These are phyloP conservation scores for Lachancea cidri DNA, from an alignment of 805 yeast species.

Conservation along the genomic window DNA sequence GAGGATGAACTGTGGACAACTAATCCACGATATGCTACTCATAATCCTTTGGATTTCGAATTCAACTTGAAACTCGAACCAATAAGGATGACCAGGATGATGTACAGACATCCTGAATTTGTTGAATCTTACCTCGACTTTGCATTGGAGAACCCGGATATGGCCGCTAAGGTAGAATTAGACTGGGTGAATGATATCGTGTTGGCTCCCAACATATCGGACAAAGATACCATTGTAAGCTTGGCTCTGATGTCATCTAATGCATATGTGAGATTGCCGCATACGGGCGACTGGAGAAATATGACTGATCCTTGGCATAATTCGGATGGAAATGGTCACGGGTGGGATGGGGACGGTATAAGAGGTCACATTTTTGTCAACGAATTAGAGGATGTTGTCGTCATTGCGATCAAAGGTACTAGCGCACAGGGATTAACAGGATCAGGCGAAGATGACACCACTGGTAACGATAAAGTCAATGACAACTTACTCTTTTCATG, in stretches of 20 bases:
- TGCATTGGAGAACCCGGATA: slow-evolving; percentile 38
- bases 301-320: slow-evolving; percentile 55
- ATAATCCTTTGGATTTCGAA: slow-evolving; percentile 20
- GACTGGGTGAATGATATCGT: slow-evolving; percentile 62
- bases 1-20: slow-evolving; percentile 22
- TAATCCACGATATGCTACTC: slow-evolving; percentile 13
- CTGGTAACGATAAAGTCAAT: slow-evolving; percentile 72
- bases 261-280: slow-evolving; percentile 80
- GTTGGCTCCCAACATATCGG: slow-evolving; percentile 67
- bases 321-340: slow-evolving; percentile 54
- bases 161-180: slow-evolving; percentile 35
- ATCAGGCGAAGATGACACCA: slow-evolving; percentile 75
- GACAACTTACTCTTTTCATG: slow-evolving; percentile 90
- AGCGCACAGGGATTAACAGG: slow-evolving; percentile 75
- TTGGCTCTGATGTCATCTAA: slow-evolving; percentile 84
- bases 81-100: slow-evolving; percentile 35
- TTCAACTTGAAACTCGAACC: slow-evolving; percentile 13
- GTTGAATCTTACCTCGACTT: slow-evolving; percentile 61
- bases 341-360: slow-evolving; percentile 83
- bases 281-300: slow-evolving; percentile 83
- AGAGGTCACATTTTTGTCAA: slow-evolving; percentile 86
- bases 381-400: slow-evolving; percentile 52
- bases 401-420: slow-evolving; percentile 86
- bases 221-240: slow-evolving; percentile 64
- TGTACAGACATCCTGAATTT: slow-evolving; percentile 50